Base-by-base conservation (phyloP, 1,139 yeast genomes). In the Taphrina communis region DNA sequence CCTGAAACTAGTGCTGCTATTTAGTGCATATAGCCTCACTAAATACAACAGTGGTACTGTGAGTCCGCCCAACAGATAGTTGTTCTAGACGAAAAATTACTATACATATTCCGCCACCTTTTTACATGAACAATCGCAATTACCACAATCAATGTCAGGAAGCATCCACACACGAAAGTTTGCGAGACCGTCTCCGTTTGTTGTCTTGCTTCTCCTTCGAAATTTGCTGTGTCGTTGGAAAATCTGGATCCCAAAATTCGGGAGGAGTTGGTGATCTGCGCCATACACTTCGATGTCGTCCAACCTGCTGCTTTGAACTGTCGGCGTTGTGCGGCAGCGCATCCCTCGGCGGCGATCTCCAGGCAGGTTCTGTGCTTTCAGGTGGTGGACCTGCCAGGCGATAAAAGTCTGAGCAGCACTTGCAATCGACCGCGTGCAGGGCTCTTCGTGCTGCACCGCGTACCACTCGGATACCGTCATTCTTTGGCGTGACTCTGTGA, bases 241-340 rank as follows among this genome's bases (percentile, higher is more conserved):
- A 73, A 17, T 75, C 77, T n/a, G 76, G 70, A 14, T 75, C 70
- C 78, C 79, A 77, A 65, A 75, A 77, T 19, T 77, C 78, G 3
- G 77, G 77, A 7, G 80, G 80, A 0, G 79, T 73, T 17, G 72
- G 72, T 6, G 73, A 73, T 25, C 74, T 70, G 7, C 69, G 69
- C 75, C 74, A 75, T 44, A 70, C 66, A 21, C 73, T 71, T 4
- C 77, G 71, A 57, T 76, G 78, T 21, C 76, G 70, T 6, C 77
- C 73, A 5, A 69, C 72, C 12, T 69, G 71, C 42, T 70, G 71
- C 36, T 72, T 69, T 11, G 53, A 21, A 35, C 53, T 50, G 12
- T 21, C 12, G 36, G 9, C 36, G 19, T 72, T 67, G 36, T 56
- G 61, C 25, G 38, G 25, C 41, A 48, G 57, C 36, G 53, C 17